Evolutionary conservation across 495 filamentous ascomycete genomes (phyloP).

Genomic region (Chaetomium tenue): DNA sequence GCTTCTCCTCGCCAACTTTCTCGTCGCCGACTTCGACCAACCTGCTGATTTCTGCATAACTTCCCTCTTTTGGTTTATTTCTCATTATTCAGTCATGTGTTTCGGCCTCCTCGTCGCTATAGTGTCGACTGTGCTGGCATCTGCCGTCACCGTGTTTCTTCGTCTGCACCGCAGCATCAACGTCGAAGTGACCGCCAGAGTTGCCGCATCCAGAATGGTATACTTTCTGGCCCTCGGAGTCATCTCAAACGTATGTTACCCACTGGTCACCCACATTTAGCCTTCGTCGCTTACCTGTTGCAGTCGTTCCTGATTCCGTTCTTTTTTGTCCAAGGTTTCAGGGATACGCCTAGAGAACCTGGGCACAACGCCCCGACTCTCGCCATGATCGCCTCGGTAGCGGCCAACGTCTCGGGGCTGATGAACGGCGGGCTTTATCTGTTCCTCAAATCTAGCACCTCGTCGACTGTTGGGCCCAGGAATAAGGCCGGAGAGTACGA

Average conservation of each 20-base stretch:
- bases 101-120: slow-evolving; percentile 43
- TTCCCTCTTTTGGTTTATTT: slow-evolving; percentile 52
- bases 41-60: slow-evolving; percentile 45
- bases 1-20: slow-evolving; percentile 41
- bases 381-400: slow-evolving; percentile 49
- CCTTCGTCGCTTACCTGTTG: slow-evolving; percentile 20
- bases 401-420: slow-evolving; percentile 49
- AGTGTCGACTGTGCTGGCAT: slow-evolving; percentile 32
- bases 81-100: slow-evolving; percentile 44
- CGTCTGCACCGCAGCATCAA: slow-evolving; percentile 42
- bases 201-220: slow-evolving; percentile 48
- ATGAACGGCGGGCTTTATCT: slow-evolving; percentile 50
- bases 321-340: slow-evolving; percentile 42
- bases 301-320: slow-evolving; percentile 47
- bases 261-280: neutral
- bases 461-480: slow-evolving; percentile 42
- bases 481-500: slow-evolving; percentile 46
- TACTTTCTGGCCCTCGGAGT: slow-evolving; percentile 46
- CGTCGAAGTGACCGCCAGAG: slow-evolving; percentile 43
- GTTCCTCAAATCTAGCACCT: slow-evolving; percentile 47
- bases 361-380: slow-evolving; percentile 36
- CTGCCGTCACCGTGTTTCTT: slow-evolving; percentile 38
- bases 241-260: slow-evolving; percentile 43
- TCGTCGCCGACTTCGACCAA: slow-evolving; percentile 44
- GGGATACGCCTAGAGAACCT: slow-evolving; percentile 24